Base-by-base conservation (phyloP, 768 basidiomycete genomes). In the Termitomyces sp. region DNA sequence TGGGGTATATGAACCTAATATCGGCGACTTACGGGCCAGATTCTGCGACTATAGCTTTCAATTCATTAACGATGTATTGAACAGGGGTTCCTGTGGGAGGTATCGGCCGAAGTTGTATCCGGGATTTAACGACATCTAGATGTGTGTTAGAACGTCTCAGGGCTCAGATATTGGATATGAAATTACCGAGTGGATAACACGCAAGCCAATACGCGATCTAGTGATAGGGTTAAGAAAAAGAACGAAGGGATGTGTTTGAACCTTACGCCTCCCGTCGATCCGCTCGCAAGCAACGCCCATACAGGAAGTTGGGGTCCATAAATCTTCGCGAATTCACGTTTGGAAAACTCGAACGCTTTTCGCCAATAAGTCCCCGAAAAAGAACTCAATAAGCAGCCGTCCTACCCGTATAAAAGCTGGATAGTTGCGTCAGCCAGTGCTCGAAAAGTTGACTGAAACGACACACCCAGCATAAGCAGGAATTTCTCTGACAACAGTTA, bases 391-490 rank as follows among this genome's bases (percentile, higher is more conserved):
- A 16, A 42, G 14, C 16, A 8, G 23, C 10, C 29, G 11, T 31
- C 52, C 31, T 43, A 53, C 52, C 52, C 5, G 52, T 53, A 17
- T 53, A 53, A 62, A 90, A 91, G 48, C 89, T 91, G 37, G 25
- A 14, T 25, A 5, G 11, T 5, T 23, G 40, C 4, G 44, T 53
- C 14, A 54, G 25, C 41, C 23, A n/a, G 32, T 40, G 31, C 19
- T n/a, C 6, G 31, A 16, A 5, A 19, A 21, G 21, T 14, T 25
- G 17, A 52, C 31, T 8, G 16, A 37, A 1, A 29, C 29, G 12
- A 77, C 83, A 58, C 62, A 90, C 85, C 90, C 94, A 32, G 95
- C 95, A 68, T 98, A 98, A 9, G 95, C 96, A 2, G 97, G 97
- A 35, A 98, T 94, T 71, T 99, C 97, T 62, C 95, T 80, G 0